Base-by-base conservation (phyloP, 2,329 filamentous ascomycete genomes). In the Colletotrichum agaves region DNA sequence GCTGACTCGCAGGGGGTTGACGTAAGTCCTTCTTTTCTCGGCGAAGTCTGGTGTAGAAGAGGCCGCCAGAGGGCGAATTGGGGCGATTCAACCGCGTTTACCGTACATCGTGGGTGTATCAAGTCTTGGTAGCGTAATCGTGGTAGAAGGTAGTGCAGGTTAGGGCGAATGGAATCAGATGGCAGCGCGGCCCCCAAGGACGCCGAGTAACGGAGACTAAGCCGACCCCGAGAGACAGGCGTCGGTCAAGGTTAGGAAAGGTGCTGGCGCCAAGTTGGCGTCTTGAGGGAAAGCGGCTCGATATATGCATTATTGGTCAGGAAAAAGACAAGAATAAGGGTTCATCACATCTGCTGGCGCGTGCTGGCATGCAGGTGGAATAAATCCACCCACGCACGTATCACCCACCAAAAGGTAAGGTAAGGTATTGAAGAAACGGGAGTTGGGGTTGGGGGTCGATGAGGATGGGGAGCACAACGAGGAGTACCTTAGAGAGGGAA, bases 281-380 rank as follows among this genome's bases (percentile, higher is more conserved):
- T 7, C 2, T 1, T 27, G 27, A 27, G 27, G 27, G 27, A 27
- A 27, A 27, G 23, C 23, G 27, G 6, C 27, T 7, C 27, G 27
- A 27, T 27, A 58, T 47, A 67, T 44, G 60, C 31, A 60, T 13
- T 27, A 56, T 63, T 63, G 50, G 59, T 15, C 37, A 44, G 35
- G 21, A 63, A 15, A 31, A 37, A 49, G 39, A 57, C 64, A 59
- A 58, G 19, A 63, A 47, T 58, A 59, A 64, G 64, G 64, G 64
- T 67, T 67, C 64, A 59, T 67, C 64, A 67, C 52, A 67, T 59
- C 64, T 59, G 53, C 61, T 67, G 61, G 61, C 61, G 64, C 47
- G 64, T 67, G 64, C 63, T 63, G 61, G 63, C 52, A 53, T 67
- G 63, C 63, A 67, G 60, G 63, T 63, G 60, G 63, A 63, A 67